Conservation (phyloP, 768 basidiomycete genomes). For the Boletus reticuloceps region DNA sequence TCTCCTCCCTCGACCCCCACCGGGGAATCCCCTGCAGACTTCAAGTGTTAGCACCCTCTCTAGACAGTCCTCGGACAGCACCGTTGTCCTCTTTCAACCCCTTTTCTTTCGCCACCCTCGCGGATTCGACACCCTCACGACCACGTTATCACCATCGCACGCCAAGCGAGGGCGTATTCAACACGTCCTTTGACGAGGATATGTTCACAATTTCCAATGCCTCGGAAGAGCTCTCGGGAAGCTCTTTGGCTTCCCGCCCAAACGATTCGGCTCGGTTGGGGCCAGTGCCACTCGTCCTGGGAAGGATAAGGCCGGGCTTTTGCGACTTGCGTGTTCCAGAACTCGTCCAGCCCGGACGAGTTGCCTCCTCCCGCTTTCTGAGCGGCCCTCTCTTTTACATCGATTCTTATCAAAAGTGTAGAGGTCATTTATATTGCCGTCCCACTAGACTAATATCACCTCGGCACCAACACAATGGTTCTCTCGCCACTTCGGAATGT, state of each 20-base stretch:
- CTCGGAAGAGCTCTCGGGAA: conserved; percentile 35
- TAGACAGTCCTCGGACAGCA: conserved; percentile 49
- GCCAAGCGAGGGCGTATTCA: conserved; percentile 74
- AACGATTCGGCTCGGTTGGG: conserved; percentile 30
- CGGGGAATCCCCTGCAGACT: conserved; percentile 34
- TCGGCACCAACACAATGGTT: conserved; percentile 28
- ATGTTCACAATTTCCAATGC: conserved; percentile 40
- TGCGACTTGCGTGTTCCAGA: conserved; percentile 85
- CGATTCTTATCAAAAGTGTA: conserved; percentile 34
- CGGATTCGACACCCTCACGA: conserved; percentile 36
- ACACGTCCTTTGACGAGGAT: conserved; percentile 73
- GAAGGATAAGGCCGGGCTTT: conserved; percentile 49
- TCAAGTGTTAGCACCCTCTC: conserved; percentile 33
- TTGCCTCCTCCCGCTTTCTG: conserved; percentile 65
- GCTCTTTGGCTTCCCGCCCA: conserved; percentile 31
- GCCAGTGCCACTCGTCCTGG: conserved; percentile 20
- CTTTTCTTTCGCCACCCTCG: conserved; percentile 40
- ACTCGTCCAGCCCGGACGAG: conserved; percentile 82
- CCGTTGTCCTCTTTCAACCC: conserved; percentile 39
- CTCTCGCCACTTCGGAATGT: conserved; percentile 24
- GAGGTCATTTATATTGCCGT: conserved; percentile 31
- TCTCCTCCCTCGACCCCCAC: conserved; percentile 55
- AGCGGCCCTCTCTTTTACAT: conserved; percentile 36
- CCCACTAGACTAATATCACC: conserved; percentile 38
- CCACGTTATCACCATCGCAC: conserved; percentile 52